Percentiles rank a stretch among this genome's conserved stretches.
phyloP scores from a whole-genome alignment of 345 rosid genomes.

The Toxicodendron radicans region DNA sequence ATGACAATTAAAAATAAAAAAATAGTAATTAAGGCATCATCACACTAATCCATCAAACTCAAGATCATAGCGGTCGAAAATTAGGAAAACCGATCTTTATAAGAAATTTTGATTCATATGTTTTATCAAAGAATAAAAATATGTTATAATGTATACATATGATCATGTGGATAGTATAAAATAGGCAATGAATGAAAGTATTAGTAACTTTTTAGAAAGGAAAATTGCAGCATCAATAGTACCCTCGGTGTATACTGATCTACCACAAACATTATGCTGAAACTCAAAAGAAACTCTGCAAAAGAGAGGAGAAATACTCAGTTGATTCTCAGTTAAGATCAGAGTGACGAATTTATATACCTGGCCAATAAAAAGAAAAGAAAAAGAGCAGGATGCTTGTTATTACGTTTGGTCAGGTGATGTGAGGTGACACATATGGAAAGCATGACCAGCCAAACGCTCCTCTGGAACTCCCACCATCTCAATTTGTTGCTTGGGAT shows the following conservation, averaged over 20 bases:
- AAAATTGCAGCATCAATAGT: slow-evolving; percentile 83
- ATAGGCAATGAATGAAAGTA: not conserved
- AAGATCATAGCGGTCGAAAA: not conserved
- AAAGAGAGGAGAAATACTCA: not conserved
- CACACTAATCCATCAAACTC: not conserved
- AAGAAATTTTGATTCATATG: too few species aligned
- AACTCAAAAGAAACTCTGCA: slow-evolving; percentile 91
- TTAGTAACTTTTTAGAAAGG: slow-evolving; percentile 81
- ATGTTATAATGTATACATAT: not conserved
- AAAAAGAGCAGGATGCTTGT: not conserved
- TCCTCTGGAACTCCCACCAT: slow-evolving; percentile 95
- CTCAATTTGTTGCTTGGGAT: slow-evolving; percentile 73
- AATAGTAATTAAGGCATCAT: not conserved
- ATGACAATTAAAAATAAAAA: not conserved
- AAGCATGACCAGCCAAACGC: slow-evolving; percentile 83
- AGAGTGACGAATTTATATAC: not conserved
- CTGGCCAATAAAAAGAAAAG: not conserved
- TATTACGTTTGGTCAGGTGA: slow-evolving; percentile 87
- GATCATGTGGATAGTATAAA: not conserved
- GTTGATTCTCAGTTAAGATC: slow-evolving; percentile 13
- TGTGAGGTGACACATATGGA: slow-evolving; percentile 84
- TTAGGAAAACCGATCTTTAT: too few species aligned
- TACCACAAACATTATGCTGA: slow-evolving; percentile 95
- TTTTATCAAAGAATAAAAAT: too few species aligned
- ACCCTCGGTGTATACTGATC: slow-evolving; percentile 95